A percentile compares a stretch with the other conserved stretches of the same genome.
These are phyloP conservation scores for Eucalyptus cloeziana DNA, from an alignment of 345 rosid genomes.

Conservation along the genomic window DNA sequence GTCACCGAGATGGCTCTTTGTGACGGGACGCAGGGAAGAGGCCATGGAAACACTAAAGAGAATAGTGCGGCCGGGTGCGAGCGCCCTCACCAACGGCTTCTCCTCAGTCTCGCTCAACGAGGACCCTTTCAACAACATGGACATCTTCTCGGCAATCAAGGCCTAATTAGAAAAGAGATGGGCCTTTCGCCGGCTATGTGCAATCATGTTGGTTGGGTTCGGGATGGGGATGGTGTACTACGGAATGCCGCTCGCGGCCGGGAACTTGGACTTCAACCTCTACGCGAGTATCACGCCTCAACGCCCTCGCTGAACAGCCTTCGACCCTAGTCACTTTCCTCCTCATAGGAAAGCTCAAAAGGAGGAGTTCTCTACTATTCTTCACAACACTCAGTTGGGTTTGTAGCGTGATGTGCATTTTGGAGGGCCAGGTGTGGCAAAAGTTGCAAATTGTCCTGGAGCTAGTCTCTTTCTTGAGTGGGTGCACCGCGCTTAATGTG, in stretches of 20 bases:
- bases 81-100: constrained; percentile 10
- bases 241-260: constrained; percentile 66
- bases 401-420: constrained; percentile 24
- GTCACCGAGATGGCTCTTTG: constrained; percentile 50
- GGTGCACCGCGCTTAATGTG: constrained; percentile 31
- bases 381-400: constrained; percentile 30
- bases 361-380: constrained; percentile 20
- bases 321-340: constrained; percentile 30
- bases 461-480: constrained; percentile 40
- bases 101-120: background rate
- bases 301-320: constrained; percentile 63
- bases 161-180: constrained; percentile 28
- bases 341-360: constrained; percentile 23
- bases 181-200: constrained; percentile 35
- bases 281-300: constrained; percentile 44
- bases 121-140: constrained; percentile 19
- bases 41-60: constrained; percentile 30
- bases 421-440: constrained; percentile 3
- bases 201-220: constrained; percentile 26
- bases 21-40: constrained; percentile 41
- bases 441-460: constrained; percentile 34
- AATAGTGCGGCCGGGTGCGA: constrained; percentile 7
- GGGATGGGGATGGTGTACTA: constrained; percentile 62
- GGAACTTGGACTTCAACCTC: constrained; percentile 36
- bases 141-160: constrained; percentile 32